Base-by-base conservation (phyloP, 2,329 filamentous ascomycete species). In the Lachnellula cervina region DNA sequence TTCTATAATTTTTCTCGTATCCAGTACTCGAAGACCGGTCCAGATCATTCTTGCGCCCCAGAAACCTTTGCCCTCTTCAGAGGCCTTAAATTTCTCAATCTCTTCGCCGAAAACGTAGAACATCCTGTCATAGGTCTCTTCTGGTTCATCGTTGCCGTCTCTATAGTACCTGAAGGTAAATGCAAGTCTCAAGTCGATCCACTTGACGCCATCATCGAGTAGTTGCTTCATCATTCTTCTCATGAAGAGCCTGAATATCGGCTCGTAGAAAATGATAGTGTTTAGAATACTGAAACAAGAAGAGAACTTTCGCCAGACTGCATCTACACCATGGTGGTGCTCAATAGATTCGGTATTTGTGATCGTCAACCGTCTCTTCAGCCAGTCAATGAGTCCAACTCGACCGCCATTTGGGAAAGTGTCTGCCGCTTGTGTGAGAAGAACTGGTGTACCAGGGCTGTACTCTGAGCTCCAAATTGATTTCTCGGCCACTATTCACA, bases 41-140 rank as follows among this genome's bases (percentile, higher is more conserved):
- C 90, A 96, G 63, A 96, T 96, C 64, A 91, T 82, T 11, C 89
- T 80, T 13, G 88, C 77, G 13, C 91, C 93, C 87, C 90, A 96
- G 72, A 97, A 97, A 0, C 77, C 77, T 57, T 84, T 78, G 2
- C 90, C 89, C 62, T 87, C 82, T 32, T 86, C 79, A 0, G 85
- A 86, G 1, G 77, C 74, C 68, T 89, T 87, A 76, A 96, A 97
- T 1, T 77, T 78, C 21, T 84, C 77, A 17, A 96, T 77, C 64
- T 96, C 92, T 58, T 97, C 89, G 46, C 86, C 82, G 52, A 96
- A 79, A 4, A 87, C 82, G 17, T 79, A 74, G 62, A 94, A 87
- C 76, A 93, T 83, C 65, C 86, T 80, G 48, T 79, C 75, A 71
- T 84, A 88, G 68, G 87, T 84, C 5, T 77, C 67, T 60, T 94